Conservation (phyloP, 495 filamentous ascomycete genomes). For the Aspergillus carlsbadensis region DNA sequence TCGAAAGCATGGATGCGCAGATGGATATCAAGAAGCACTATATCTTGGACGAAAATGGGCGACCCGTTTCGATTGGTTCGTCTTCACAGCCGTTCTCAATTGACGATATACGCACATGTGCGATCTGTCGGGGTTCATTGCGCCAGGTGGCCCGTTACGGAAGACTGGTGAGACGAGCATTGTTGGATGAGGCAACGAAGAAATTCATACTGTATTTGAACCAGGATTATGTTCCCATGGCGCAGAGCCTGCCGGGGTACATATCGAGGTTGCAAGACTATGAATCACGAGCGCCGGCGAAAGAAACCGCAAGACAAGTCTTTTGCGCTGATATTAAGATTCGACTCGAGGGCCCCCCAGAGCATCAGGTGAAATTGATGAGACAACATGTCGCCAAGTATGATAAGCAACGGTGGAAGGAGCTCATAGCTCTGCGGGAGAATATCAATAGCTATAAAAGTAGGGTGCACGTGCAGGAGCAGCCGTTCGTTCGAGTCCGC, state of each 20-base stretch:
- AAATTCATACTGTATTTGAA: constrained; percentile 60
- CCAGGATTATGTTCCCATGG: constrained; percentile 47
- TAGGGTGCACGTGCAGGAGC: constrained; percentile 53
- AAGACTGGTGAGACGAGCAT: constrained; percentile 60
- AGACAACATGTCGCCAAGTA: not conserved
- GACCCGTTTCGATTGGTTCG: constrained; percentile 40
- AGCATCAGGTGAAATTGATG: constrained; percentile 17
- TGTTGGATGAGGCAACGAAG: constrained; percentile 67
- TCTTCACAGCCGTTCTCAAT: constrained; percentile 52
- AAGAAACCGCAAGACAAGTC: constrained; percentile 14
- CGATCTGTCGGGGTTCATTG: constrained; percentile 62
- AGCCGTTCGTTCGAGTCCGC: constrained; percentile 61
- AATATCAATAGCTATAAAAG: constrained; percentile 42
- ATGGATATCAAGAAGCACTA: constrained; percentile 64
- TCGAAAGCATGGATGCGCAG: constrained; percentile 61
- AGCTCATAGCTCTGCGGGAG: constrained; percentile 37
- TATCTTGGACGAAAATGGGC: constrained; percentile 38
- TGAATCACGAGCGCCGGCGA: not conserved
- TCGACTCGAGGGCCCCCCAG: constrained; percentile 18
- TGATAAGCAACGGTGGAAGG: constrained; percentile 35
- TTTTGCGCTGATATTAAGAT: constrained; percentile 20
- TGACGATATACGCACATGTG: constrained; percentile 56
- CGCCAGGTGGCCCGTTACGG: constrained; percentile 65
- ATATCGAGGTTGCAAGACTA: constrained; percentile 23
- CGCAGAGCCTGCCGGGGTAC: constrained; percentile 32